phyloP scores from a whole-genome alignment of 1,139 yeast species.

The Sugiyamaella xylanicola region DNA sequence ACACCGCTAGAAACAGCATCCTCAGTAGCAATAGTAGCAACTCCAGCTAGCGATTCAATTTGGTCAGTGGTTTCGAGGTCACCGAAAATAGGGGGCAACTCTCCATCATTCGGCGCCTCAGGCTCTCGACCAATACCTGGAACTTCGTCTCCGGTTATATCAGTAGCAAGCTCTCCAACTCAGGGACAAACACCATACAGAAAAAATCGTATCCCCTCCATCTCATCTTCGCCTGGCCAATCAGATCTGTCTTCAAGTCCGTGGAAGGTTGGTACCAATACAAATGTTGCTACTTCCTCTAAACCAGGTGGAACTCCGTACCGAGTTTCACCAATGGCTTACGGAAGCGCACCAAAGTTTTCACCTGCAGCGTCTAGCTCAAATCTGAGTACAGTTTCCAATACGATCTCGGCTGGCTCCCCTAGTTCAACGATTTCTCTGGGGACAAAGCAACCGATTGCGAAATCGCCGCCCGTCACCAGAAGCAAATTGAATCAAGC shows the following conservation, averaged over 20 bases:
- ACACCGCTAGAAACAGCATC: not conserved
- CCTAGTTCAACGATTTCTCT: conserved; percentile 1
- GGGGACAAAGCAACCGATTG: conserved; percentile 19
- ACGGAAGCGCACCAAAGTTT: not conserved
- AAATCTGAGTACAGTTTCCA: too few species aligned
- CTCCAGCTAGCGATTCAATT: not conserved
- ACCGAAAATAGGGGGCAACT: conserved; percentile 10
- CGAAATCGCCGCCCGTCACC: conserved; percentile 16
- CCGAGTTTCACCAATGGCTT: not conserved
- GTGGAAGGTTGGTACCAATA: not conserved
- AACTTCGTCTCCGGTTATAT: not conserved
- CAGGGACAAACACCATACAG: conserved; percentile 3
- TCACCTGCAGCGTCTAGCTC: not conserved
- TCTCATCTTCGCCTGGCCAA: conserved; percentile 9
- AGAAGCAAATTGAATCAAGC: conserved; percentile 19
- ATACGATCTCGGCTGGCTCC: not conserved
- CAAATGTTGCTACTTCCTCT: not conserved
- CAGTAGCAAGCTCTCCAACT: conserved; percentile 5
- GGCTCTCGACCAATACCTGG: not conserved
- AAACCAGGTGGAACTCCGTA: not conserved
- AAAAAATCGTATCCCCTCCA: conserved; percentile 14
- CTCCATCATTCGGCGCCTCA: conserved; percentile 9
- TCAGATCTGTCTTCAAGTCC: conserved; percentile 1
- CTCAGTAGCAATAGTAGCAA: not conserved
- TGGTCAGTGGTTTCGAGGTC: conserved; percentile 18